Conservation (phyloP, 371 early-diverging fungal species). For the Mucor velutinosus region DNA sequence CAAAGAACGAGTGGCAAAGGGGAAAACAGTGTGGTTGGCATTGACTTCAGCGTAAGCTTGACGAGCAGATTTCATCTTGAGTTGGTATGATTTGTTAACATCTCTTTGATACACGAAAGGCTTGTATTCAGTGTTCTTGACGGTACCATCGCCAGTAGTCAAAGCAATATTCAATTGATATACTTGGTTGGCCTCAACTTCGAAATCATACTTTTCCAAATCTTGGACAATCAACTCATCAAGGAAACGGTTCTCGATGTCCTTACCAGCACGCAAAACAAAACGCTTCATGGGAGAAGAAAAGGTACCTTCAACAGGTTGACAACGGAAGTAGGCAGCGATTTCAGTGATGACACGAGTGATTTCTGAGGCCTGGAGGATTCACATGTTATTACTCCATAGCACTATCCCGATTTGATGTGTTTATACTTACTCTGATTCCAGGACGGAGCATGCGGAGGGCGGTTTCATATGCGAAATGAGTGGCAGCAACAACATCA, state of each 20-base stretch:
- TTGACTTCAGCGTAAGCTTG: constrained; percentile 73
- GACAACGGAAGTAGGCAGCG: constrained; percentile 81
- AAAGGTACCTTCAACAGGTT: constrained; percentile 85
- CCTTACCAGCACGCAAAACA: constrained; percentile 80
- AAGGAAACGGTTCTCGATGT: constrained; percentile 83
- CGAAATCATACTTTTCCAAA: constrained; percentile 55
- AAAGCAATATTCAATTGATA: constrained; percentile 84
- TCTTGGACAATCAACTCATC: constrained; percentile 70
- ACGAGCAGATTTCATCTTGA: constrained; percentile 88
- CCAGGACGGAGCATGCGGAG: constrained; percentile 85
- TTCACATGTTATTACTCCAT: neutral
- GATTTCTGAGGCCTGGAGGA: constrained; percentile 61
- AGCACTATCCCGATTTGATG: neutral
- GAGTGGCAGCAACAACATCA: constrained; percentile 82
- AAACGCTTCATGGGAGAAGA: constrained; percentile 84
- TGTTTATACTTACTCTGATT: constrained; percentile 39
- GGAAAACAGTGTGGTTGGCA: constrained; percentile 77
- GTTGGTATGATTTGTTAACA: constrained; percentile 74
- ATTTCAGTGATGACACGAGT: constrained; percentile 78
- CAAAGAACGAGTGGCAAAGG: constrained; percentile 76
- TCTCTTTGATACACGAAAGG: constrained; percentile 87
- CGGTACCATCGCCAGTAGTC: constrained; percentile 80
- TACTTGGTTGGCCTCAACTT: constrained; percentile 83
- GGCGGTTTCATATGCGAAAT: constrained; percentile 79
- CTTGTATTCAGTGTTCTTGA: constrained; percentile 66